phyloP scores from a whole-genome alignment of 2,329 filamentous ascomycete species.

The Aspergillus felis region DNA sequence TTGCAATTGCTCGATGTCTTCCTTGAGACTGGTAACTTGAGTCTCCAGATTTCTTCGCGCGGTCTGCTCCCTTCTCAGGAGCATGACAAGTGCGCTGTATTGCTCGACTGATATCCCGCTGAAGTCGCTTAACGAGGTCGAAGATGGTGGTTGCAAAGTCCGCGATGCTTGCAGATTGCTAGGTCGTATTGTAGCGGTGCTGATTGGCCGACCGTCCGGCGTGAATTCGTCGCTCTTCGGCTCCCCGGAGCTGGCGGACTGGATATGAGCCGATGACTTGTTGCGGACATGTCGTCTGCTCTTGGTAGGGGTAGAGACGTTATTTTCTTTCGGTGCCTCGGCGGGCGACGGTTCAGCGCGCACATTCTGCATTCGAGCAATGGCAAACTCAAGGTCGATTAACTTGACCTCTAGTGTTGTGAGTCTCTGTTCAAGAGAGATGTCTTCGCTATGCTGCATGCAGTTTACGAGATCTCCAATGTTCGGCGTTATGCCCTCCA shows the following conservation, averaged over 20 bases:
- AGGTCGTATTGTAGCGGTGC: constrained; percentile 31
- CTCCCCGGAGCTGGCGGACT: constrained; percentile 3
- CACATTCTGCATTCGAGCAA: constrained; percentile 44
- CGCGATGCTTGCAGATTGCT: constrained; percentile 24
- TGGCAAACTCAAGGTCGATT: constrained; percentile 48
- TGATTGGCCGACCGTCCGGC: constrained; percentile 21
- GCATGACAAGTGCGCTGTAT: constrained; percentile 44
- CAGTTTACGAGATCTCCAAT: constrained; percentile 37
- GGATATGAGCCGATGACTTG: constrained; percentile 15
- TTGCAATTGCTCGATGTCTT: constrained; percentile 37
- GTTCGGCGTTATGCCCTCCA: constrained; percentile 27
- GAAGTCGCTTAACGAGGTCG: constrained; percentile 30
- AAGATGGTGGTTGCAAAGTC: constrained; percentile 24
- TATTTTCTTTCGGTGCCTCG: constrained; percentile 13
- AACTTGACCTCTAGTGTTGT: constrained; percentile 49
- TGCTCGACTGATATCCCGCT: constrained; percentile 43
- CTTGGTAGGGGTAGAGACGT: constrained; percentile 10
- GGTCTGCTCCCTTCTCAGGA: constrained; percentile 45
- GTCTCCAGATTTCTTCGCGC: constrained; percentile 44
- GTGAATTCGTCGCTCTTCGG: constrained; percentile 8
- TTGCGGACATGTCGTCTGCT: constrained; percentile 10
- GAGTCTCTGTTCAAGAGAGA: constrained; percentile 44
- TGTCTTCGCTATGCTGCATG: constrained; percentile 39
- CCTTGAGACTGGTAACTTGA: constrained; percentile 41
- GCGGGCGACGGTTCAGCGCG: constrained; percentile 16